A percentile compares a stretch with the other conserved stretches of the same genome.
phyloP scores from a whole-genome alignment of 768 basidiomycete species.

The Crucibulum laeve region DNA sequence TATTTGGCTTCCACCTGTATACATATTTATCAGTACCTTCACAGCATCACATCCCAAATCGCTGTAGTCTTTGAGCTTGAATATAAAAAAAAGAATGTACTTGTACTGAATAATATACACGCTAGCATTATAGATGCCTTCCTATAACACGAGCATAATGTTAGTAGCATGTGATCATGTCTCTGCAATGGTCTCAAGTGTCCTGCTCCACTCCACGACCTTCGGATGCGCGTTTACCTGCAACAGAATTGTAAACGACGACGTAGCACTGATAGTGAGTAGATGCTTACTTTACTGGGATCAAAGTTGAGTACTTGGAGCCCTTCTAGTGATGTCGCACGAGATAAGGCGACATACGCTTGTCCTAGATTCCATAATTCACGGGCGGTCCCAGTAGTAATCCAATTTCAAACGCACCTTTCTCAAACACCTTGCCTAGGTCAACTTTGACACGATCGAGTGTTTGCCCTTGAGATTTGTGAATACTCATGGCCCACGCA shows the following conservation, averaged over 20 bases:
- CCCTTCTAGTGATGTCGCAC: constrained; percentile 81
- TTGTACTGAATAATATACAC: no score
- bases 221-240: constrained; percentile 73
- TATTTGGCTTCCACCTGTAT: no score
- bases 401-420: constrained; percentile 43
- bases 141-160: background rate
- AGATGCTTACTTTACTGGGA: constrained; percentile 52
- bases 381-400: background rate
- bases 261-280: constrained; percentile 1
- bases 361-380: constrained; percentile 49
- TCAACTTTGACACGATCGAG: constrained; percentile 94
- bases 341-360: constrained; percentile 88
- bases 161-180: background rate
- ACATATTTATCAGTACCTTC: no score
- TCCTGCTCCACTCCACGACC: constrained; percentile 69
- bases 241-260: background rate
- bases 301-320: constrained; percentile 84
- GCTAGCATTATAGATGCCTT: background rate
- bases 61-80: no score
- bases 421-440: constrained; percentile 89
- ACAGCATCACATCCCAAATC: no score
- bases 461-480: constrained; percentile 98
- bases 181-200: constrained; percentile 46
- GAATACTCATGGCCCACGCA: constrained; percentile 98
- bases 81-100: no score